Base-by-base conservation (phyloP, 2,329 filamentous ascomycete genomes). In the Colletotrichum godetiae region DNA sequence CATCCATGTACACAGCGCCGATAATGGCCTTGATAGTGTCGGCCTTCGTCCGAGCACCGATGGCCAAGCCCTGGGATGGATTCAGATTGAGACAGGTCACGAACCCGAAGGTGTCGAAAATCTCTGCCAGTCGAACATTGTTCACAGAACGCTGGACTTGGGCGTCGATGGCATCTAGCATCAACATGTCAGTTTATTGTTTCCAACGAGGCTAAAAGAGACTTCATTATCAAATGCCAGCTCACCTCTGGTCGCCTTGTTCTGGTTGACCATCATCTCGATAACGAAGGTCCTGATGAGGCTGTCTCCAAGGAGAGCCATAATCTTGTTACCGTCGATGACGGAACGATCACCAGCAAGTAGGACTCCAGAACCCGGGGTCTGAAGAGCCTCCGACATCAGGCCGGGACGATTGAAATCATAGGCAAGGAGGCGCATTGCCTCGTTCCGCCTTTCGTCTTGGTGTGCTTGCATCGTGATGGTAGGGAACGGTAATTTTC, bases 321-420 rank as follows among this genome's bases (percentile, higher is more conserved):
- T 49, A 2, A n/a, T n/a, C 33, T 63, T 63, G 31, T 68, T 68
- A 24, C 67, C 67, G 15, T 68, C 59, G 19, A 8, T 29, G n/a
- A 68, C 4, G 7, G 3, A 13, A 5, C 67, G 58, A 6, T 22
- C 2, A 1, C 57, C 58, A 5, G 62, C 27, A 1, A 19, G 10
- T 7, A 6, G 11, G 12, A 63, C 52, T 10, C 31, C 42, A 8
- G 67, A 68, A 0, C 59, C 67, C 15, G 67, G 33, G 0, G 67
- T 24, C 15, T 68, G 58, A 4, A 68, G 49, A 2, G 67, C 67
- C 22, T 68, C 67, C 67, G 58, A 68, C 24, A 63, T 58, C 67
- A 46, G 63, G 1, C 46, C 29, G 12, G 13, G 10, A 8, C 49
- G 13, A 5, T 27, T 33, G 19, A 68, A 63, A 4, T 22, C 1